Percentiles rank a stretch among this genome's conserved stretches.
Conservation (phyloP, 129 eudicot genomes). For the Glebionis coronaria region DNA sequence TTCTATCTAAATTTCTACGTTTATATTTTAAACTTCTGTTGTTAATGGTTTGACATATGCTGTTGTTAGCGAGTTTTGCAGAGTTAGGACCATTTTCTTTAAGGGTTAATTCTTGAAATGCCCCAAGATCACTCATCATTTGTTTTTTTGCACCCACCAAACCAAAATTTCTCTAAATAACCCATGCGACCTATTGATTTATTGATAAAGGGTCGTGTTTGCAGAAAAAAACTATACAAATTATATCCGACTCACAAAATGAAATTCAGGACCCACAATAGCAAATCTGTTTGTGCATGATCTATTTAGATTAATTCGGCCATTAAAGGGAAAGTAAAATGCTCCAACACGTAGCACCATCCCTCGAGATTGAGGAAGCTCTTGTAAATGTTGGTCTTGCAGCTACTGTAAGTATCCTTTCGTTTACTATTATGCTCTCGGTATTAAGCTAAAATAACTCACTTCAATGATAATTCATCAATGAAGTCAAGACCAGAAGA, state of each 20-base stretch:
- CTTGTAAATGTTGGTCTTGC: slow-evolving; percentile 52
- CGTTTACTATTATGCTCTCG: background rate
- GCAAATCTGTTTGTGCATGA: background rate
- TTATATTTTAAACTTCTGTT: background rate
- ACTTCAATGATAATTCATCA: background rate
- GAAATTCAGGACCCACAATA: slow-evolving; percentile 3
- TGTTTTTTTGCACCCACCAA: too few species aligned
- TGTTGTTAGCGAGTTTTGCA: background rate
- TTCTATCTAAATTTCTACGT: background rate
- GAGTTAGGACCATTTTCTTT: background rate
- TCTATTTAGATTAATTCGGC: slow-evolving; percentile 74
- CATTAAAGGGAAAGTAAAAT: slow-evolving; percentile 81
- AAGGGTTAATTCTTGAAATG: too few species aligned
- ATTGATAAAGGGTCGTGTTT: background rate
- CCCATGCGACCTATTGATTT: too few species aligned
- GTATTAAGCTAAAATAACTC: background rate
- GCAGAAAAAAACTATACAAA: background rate
- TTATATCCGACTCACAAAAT: background rate
- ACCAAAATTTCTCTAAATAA: too few species aligned
- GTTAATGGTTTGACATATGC: too few species aligned
- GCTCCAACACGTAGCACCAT: slow-evolving; percentile 65
- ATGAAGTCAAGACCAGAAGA: slow-evolving; percentile 95
- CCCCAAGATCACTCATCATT: too few species aligned
- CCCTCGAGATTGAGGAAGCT: slow-evolving; percentile 77
- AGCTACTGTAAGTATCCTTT: slow-evolving; percentile 48